Percentiles rank a stretch among this genome's conserved stretches.
phyloP scores from a whole-genome alignment of 2,329 filamentous ascomycete genomes.

The Trichophyton verrucosum region DNA sequence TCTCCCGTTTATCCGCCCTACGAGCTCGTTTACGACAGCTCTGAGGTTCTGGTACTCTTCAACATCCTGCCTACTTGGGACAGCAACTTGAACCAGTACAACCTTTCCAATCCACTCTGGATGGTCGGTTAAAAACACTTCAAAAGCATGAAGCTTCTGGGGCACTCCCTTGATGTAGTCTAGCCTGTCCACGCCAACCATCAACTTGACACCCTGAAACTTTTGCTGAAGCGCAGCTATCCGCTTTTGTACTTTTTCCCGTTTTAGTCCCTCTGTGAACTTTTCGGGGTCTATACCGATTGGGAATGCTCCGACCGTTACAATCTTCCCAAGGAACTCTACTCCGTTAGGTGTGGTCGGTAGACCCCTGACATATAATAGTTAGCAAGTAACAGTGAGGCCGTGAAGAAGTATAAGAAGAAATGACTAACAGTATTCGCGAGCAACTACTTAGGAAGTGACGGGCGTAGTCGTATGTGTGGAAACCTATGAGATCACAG shows the following conservation, averaged over 20 bases:
- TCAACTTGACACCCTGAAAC: slow-evolving; percentile 90
- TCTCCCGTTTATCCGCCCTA: slow-evolving; percentile 91
- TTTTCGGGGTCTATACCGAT: slow-evolving; percentile 98
- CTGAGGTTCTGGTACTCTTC: slow-evolving; percentile 96
- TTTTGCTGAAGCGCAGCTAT: slow-evolving; percentile 76
- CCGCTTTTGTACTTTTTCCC: slow-evolving; percentile 73
- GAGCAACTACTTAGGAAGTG: slow-evolving; percentile 95
- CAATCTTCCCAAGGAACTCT: slow-evolving; percentile 74
- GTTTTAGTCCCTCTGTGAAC: slow-evolving; percentile 78
- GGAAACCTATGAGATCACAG: slow-evolving; percentile 92
- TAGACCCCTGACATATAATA: slow-evolving; percentile 26
- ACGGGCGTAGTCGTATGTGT: slow-evolving; percentile 97
- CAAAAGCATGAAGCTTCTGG: slow-evolving; percentile 90
- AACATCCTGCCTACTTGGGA: slow-evolving; percentile 87
- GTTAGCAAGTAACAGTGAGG: not conserved
- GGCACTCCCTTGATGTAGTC: slow-evolving; percentile 99
- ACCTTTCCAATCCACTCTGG: slow-evolving; percentile 98
- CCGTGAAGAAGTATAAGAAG: not conserved
- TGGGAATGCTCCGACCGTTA: slow-evolving; percentile 88
- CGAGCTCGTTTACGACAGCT: slow-evolving; percentile 90
- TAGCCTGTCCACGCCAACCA: slow-evolving; percentile 89
- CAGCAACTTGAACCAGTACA: slow-evolving; percentile 87
- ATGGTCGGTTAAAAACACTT: slow-evolving; percentile 92
- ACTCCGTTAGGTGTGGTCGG: slow-evolving; percentile 82
- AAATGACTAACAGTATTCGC: slow-evolving; percentile 59